These are phyloP conservation scores for Malassezia vespertilionis DNA, from an alignment of 1,284 basidiomycete genomes.

Conservation along the genomic window DNA sequence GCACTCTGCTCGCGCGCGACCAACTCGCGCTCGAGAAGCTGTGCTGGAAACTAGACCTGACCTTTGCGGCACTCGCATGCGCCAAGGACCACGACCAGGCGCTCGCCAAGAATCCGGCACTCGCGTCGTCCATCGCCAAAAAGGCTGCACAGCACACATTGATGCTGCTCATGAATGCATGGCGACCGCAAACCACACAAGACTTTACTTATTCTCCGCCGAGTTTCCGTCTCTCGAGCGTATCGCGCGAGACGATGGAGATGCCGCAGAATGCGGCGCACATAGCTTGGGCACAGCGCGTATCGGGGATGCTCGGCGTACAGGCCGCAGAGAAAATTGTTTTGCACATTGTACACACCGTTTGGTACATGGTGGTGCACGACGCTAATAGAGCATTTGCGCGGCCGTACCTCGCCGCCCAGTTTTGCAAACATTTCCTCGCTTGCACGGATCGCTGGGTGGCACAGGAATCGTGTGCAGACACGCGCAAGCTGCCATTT, in stretches of 20 bases:
- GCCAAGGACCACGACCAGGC: background rate
- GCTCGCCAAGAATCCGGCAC: background rate
- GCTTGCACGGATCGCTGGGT: constrained; percentile 1
- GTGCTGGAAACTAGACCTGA: constrained; percentile 11
- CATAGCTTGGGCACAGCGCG: constrained; percentile 2
- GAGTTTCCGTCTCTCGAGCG: constrained; percentile 6
- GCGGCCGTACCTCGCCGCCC: constrained; percentile 4
- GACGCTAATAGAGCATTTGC: constrained; percentile 8
- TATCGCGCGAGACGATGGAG: background rate
- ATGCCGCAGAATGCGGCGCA: background rate
- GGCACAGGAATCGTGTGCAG: background rate
- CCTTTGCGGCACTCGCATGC: constrained; percentile 7
- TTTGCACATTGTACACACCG: constrained; percentile 3
- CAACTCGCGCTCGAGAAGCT: constrained; percentile 13
- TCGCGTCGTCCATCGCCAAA: background rate
- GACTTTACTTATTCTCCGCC: constrained; percentile 9
- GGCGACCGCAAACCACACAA: constrained; percentile 3
- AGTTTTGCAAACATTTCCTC: constrained; percentile 1
- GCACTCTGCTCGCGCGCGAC: constrained; percentile 12
- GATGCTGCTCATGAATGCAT: constrained; percentile 4
- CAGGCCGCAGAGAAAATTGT: constrained; percentile 2
- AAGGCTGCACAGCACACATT: constrained; percentile 1
- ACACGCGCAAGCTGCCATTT: constrained; percentile 1
- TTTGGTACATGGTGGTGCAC: constrained; percentile 13
- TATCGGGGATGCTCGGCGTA: constrained; percentile 6